Conservation (phyloP, 805 yeast species). For the Lachancea kluyveri region DNA sequence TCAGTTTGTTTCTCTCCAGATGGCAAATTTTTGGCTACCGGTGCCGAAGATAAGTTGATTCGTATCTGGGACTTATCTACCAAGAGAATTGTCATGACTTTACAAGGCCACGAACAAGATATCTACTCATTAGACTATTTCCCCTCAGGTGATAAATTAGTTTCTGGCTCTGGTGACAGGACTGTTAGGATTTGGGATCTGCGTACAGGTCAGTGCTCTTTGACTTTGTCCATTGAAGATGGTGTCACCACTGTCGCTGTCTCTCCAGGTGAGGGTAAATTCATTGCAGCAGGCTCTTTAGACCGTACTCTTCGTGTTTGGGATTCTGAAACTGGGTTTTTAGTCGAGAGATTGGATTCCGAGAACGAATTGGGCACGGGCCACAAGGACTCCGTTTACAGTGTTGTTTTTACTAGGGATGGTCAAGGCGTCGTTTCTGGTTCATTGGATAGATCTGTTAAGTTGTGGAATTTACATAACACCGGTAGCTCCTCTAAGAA, state of each 20-base stretch:
- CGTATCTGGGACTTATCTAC: conserved; percentile 94
- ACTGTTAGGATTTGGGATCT: conserved; percentile 97
- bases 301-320: conserved; percentile 95
- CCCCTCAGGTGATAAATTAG: conserved; percentile 89
- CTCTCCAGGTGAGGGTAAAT: conserved; percentile 81
- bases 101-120: conserved; percentile 96
- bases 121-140: conserved; percentile 92
- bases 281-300: conserved; percentile 93
- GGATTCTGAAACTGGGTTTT: conserved; percentile 89
- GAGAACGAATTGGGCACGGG: conserved; percentile 87
- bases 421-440: conserved; percentile 93
- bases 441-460: conserved; percentile 91
- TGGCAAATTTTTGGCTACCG: conserved; percentile 88
- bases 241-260: conserved; percentile 98
- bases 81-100: conserved; percentile 74
- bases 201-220: conserved; percentile 76
- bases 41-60: conserved; percentile 84
- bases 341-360: conserved; percentile 87
- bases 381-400: conserved; percentile 92
- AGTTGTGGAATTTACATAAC: conserved; percentile 84
- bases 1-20: conserved; percentile 97
- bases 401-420: conserved; percentile 86
- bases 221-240: conserved; percentile 88
- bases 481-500: conserved; percentile 35
- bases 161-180: conserved; percentile 94